phyloP scores from a whole-genome alignment of 139 green algal genomes.

The Prasinococcaceae sp. region DNA sequence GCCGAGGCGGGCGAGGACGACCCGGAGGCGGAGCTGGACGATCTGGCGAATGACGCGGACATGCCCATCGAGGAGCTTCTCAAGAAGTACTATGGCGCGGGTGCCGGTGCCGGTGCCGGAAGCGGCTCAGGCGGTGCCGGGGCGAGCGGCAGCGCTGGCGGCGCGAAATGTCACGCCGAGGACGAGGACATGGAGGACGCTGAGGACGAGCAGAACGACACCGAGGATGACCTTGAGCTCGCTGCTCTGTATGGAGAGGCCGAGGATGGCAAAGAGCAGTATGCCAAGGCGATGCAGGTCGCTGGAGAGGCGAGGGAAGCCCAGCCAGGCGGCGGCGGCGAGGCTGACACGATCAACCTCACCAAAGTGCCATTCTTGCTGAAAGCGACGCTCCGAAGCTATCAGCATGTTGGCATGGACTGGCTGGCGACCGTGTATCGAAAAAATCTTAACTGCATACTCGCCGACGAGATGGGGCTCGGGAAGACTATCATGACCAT shows the following conservation, averaged over 20 bases:
- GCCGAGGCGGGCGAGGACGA: conserved; percentile 26
- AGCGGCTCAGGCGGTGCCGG: no score
- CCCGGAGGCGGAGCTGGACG: conserved; percentile 45
- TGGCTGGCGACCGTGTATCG: conserved; percentile 91
- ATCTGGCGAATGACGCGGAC: conserved; percentile 58
- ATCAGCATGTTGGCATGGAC: conserved; percentile 92
- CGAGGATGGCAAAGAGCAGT: background rate
- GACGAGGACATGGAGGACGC: conserved; percentile 14
- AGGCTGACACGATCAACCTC: background rate
- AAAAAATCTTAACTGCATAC: conserved; percentile 81
- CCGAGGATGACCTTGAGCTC: conserved; percentile 16
- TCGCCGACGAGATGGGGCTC: conserved; percentile 85
- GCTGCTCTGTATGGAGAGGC: no score
- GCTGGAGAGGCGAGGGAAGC: conserved; percentile 3
- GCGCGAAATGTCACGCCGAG: no score
- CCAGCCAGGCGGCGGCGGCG: background rate
- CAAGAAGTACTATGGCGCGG: conserved; percentile 27
- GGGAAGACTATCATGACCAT: conserved; percentile 96
- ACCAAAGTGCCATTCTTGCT: conserved; percentile 75
- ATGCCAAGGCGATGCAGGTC: background rate
- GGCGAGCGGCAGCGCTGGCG: no score
- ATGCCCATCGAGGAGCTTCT: conserved; percentile 77
- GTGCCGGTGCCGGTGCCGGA: no score
- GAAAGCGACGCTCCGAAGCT: conserved; percentile 75
- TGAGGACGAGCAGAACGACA: conserved; percentile 19